Evolutionary conservation across 805 yeast species (phyloP), one percentile per base, ranked within the genome.

Genomic region (Starmera pachycereana): DNA sequence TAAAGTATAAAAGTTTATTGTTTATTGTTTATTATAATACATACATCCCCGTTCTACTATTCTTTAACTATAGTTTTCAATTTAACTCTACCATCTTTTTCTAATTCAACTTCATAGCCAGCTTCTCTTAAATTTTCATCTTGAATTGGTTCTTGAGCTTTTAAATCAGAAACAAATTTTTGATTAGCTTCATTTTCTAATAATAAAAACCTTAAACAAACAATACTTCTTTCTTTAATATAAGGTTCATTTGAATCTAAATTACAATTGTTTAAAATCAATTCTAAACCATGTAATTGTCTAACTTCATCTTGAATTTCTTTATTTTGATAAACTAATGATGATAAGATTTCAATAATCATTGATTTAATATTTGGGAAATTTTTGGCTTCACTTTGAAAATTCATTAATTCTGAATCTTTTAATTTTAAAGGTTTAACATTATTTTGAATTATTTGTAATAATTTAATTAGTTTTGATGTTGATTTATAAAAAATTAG

Each of bases 161-260:
- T 97, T 43, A 90, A 58, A 31, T 69, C 60, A 0, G 84, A 78
- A 1, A 90, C 88, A 55, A 88, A 76, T 1, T 71, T 66, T 59
- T 90, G 97, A 56, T 90, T 92, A 36, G 64, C 67, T 4, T 48
- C 52, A 50, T 92, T 92, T 9, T 72, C 67, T 19, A 74, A 72
- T 12, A 90, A 60, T 29, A 88, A 59, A 44, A 78, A 79, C 51
- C 80, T 74, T 27, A 92, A 56, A 52, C 96, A 86, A 7, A 90
- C 61, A 29, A 92, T 83, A 2, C 95, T 72, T 44, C 90, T 65
- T 53, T 90, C 98, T 47, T 86, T 81, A 41, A 84, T 80, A 43
- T 71, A 90, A 0, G 97, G 97, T 56, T 92, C 94, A 54, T 84
- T 77, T 35, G 78, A 80, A 57, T 90, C 97, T 38, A 92, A 78